These are phyloP conservation scores for Plasmodium reichenowi DNA, from an alignment of 169 alveolate species.

Conservation along the genomic window DNA sequence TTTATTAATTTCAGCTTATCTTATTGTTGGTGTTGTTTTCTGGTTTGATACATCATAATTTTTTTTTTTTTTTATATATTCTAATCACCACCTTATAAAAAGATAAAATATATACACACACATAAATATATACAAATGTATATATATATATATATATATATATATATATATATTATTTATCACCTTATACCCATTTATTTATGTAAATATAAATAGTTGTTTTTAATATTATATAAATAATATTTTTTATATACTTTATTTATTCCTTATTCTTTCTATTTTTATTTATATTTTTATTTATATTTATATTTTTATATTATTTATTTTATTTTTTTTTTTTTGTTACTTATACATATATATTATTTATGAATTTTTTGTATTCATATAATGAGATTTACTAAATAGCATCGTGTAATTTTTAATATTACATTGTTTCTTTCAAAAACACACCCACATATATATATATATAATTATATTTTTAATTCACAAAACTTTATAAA, in stretches of 20 bases:
- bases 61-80: background rate
- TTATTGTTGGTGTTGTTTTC: slow-evolving; percentile 87
- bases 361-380: background rate
- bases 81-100: background rate
- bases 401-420: background rate
- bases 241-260: background rate
- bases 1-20: slow-evolving; percentile 87
- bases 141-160: background rate
- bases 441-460: background rate
- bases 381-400: background rate
- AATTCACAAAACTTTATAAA: background rate
- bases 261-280: background rate
- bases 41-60: slow-evolving; percentile 80
- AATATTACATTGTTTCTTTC: background rate
- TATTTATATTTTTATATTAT: background rate
- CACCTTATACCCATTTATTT: too few species aligned
- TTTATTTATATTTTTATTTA: background rate
- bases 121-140: background rate
- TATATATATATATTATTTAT: background rate
- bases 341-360: background rate
- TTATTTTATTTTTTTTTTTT: background rate
- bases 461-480: background rate
- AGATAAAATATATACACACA: background rate
- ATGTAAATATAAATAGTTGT: too few species aligned
- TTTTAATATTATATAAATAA: background rate